Base-by-base conservation (phyloP, 306 rosid species). In the Calophaca sinica region DNA sequence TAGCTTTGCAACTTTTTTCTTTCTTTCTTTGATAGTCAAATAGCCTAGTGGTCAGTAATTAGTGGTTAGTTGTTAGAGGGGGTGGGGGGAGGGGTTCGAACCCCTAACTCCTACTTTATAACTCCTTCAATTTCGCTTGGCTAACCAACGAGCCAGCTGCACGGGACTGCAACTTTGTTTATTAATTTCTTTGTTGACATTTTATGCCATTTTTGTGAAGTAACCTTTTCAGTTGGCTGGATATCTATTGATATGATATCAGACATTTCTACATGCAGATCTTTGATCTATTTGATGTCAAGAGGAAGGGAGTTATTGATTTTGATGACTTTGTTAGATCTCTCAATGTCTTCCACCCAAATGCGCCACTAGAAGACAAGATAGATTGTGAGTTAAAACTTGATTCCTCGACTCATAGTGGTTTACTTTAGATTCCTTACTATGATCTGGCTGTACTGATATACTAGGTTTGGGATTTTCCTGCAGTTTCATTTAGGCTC, bases 301-400 rank as follows among this genome's bases (percentile, higher is more conserved):
- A 90, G 83, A 77, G 45, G 76, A 92, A 81, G 80, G 99, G 99
- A 55, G 89, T 86, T 39, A 90, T 94, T 77, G 99, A 94, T 76
- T 94, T 94, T 52, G 94, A 83, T 39, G 99, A 94, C 78, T 94
- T 94, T 66, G 99, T 94, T 35, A 87, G 93, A 86, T 84, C 99
- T 71, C 96, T 94, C 75, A 86, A 87, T 66, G 94, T 94, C 73
- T 94, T 94, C 82, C 99, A 94, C 79, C 99, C 99, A 61, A 94
- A 94, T 83, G 94, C 89, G 54, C 81, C 96, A 1, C 83, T 71
- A 63, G 96, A 94, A 78, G 97, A 79, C 81, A 94, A 94, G 86
- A 87, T 94, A 54, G 92, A 90, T 2, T 94, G 99, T 94, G 85
- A 78, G 93, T 89, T 70, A 65, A 46, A 44, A 72, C 52, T 63